Conservation (phyloP, 805 yeast species). For the Starmerella tilneyi region DNA sequence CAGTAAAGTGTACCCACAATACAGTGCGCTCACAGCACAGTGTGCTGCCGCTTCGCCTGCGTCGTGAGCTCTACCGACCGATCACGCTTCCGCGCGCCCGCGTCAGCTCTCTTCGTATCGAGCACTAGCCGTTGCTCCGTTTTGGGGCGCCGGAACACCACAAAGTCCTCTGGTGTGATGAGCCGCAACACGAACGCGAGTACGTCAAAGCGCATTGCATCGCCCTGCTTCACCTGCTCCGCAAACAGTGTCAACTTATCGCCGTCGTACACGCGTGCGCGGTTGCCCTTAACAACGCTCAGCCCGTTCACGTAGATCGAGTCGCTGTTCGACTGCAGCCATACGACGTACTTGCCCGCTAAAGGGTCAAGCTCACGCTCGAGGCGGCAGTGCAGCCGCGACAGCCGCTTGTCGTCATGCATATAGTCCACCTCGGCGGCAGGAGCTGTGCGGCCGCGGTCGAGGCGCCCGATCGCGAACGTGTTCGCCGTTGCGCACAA, state of each 20-base stretch:
- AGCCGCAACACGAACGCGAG: slow-evolving; percentile 14
- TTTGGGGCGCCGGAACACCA: slow-evolving; percentile 10
- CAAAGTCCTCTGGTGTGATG: slow-evolving; percentile 2
- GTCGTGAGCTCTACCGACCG: slow-evolving; percentile 18
- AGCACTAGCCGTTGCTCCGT: slow-evolving; percentile 11
- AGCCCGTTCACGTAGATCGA: slow-evolving; percentile 56
- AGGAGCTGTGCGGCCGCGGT: slow-evolving; percentile 4
- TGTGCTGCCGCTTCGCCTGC: slow-evolving; percentile 18
- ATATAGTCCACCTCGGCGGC: slow-evolving; percentile 39
- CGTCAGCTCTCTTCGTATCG: too few species aligned
- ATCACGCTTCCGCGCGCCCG: slow-evolving; percentile 14
- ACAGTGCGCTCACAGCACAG: too few species aligned
- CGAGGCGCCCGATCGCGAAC: slow-evolving; percentile 60
- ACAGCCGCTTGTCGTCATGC: slow-evolving; percentile 64
- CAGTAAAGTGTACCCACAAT: too few species aligned
- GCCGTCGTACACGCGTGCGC: slow-evolving; percentile 45
- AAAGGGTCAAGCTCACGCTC: slow-evolving; percentile 26
- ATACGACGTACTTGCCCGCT: slow-evolving; percentile 49
- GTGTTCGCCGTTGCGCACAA: slow-evolving; percentile 57
- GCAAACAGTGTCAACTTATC: slow-evolving; percentile 58
- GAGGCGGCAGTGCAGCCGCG: slow-evolving; percentile 73
- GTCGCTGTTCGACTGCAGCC: slow-evolving; percentile 66
- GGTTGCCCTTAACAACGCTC: slow-evolving; percentile 54
- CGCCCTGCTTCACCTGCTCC: slow-evolving; percentile 40
- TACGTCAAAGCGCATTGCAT: slow-evolving; percentile 27